These are phyloP conservation scores for Amanita polypyramis DNA, from an alignment of 768 basidiomycete species.

Conservation along the genomic window DNA sequence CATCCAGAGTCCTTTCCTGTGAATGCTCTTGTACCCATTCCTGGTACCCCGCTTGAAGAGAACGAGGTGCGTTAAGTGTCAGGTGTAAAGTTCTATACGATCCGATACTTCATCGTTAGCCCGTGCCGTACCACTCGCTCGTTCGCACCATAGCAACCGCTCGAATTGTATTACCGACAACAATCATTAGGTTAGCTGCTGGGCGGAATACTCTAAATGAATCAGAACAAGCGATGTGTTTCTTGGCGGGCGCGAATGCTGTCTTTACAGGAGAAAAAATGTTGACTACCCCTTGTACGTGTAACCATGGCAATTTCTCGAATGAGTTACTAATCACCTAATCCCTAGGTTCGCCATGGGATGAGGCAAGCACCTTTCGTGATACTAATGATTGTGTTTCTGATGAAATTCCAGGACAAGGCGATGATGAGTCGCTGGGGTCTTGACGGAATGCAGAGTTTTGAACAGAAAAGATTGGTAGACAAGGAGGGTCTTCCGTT, in stretches of 20 bases:
- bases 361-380: constrained; percentile 45
- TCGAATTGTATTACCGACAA: constrained; percentile 80
- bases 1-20: constrained; percentile 99
- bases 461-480: constrained; percentile 60
- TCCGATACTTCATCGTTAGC: constrained; percentile 31
- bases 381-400: constrained; percentile 7
- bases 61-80: constrained; percentile 57
- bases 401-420: constrained; percentile 53
- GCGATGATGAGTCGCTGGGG: constrained; percentile 93
- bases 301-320: background rate
- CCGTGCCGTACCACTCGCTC: constrained; percentile 71
- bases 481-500: constrained; percentile 34
- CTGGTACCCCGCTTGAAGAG: constrained; percentile 85
- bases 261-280: constrained; percentile 98
- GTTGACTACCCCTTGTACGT: constrained; percentile 88
- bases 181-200: constrained; percentile 93
- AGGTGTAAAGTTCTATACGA: constrained; percentile 25
- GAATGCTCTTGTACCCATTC: constrained; percentile 92
- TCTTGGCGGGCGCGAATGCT: constrained; percentile 97
- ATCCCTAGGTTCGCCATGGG: constrained; percentile 78
- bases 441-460: constrained; percentile 82
- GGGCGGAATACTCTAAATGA: constrained; percentile 85
- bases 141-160: constrained; percentile 94
- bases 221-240: constrained; percentile 94
- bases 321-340: constrained; percentile 1